Evolutionary conservation across 2,329 filamentous ascomycete genomes (phyloP), one percentile per base, ranked within the genome.

Genomic region (Zalaria sp.): DNA sequence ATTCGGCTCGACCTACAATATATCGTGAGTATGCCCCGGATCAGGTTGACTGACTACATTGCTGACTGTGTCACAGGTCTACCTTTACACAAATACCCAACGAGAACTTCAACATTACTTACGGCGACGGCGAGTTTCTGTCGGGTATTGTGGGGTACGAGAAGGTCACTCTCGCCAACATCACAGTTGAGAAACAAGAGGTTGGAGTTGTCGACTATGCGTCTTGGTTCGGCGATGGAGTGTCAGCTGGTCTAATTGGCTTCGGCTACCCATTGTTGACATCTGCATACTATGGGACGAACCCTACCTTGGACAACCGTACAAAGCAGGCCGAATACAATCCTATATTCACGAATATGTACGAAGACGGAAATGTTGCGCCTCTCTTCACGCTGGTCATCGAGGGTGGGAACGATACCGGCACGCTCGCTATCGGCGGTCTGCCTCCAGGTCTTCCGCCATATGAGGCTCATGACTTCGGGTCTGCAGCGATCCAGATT

Each of bases 371-470:
- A 18, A 49, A 63, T 7, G 62, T 68, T 5, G 49, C 61, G 0
- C 62, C 68, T 0, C 49, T 69, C 6, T 74, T 73, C 58, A 67
- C 62, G 48, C 53, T 73, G n/a, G 67, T 65, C 1, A 54, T 74
- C 25, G 56, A 61, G 5, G 54, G 65, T 1, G 50, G 55, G 11
- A 11, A 36, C 1, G 42, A 45, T 9, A 41, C 44, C 3, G 68
- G 70, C 1, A 65, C 67, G 31, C 53, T 74, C 3, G 64, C 67
- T 0, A 54, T 74, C 0, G 69, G 71, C 3, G 69, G 68, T 6
- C 55, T 73, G 3, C 69, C 70, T 7, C 29, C 29, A 7, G 29
- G 29, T 7, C n/a, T 32, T 7, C 29, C 29, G 7, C 7, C 29
- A n/a, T 32, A 32, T n/a, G n/a, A 32, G 29, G 7, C 29, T 3